phyloP scores from a whole-genome alignment of 176 grass and related monocot species.

The Tillandsia leiboldiana region DNA sequence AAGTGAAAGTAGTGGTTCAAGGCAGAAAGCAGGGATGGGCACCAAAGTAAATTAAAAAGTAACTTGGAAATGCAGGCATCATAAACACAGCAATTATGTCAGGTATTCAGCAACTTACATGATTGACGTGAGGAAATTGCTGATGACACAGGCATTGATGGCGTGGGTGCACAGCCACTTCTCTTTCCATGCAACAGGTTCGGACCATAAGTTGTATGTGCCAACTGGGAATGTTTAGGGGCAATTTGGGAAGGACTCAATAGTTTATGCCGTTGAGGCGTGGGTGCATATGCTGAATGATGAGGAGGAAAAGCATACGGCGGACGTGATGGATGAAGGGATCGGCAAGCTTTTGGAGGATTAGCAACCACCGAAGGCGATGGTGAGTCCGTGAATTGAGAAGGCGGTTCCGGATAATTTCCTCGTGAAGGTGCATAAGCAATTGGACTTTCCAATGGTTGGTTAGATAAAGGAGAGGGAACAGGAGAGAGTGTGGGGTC shows the following conservation, averaged over 20 bases:
- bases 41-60: background rate
- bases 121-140: slow-evolving; percentile 5
- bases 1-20: too few species aligned
- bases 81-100: background rate
- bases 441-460: slow-evolving; percentile 20
- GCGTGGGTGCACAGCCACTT: slow-evolving; percentile 13
- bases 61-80: background rate
- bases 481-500: slow-evolving; percentile 21
- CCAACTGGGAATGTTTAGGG: slow-evolving; percentile 26
- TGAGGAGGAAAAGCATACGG: background rate
- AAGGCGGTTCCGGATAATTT: slow-evolving; percentile 20
- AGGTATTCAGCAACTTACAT: slow-evolving; percentile 38
- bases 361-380: slow-evolving; percentile 11
- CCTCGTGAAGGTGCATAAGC: slow-evolving; percentile 34
- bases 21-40: background rate
- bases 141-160: slow-evolving; percentile 4
- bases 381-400: slow-evolving; percentile 8
- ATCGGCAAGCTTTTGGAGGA: slow-evolving; percentile 8
- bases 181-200: slow-evolving; percentile 15
- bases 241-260: slow-evolving; percentile 33
- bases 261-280: slow-evolving; percentile 17
- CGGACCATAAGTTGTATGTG: slow-evolving; percentile 15
- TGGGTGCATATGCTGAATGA: slow-evolving; percentile 7
- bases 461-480: slow-evolving; percentile 16
- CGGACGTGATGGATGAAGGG: slow-evolving; percentile 2